Evolutionary conservation across 306 rosid species (phyloP).

Genomic region (Leucaena leucocephala): DNA sequence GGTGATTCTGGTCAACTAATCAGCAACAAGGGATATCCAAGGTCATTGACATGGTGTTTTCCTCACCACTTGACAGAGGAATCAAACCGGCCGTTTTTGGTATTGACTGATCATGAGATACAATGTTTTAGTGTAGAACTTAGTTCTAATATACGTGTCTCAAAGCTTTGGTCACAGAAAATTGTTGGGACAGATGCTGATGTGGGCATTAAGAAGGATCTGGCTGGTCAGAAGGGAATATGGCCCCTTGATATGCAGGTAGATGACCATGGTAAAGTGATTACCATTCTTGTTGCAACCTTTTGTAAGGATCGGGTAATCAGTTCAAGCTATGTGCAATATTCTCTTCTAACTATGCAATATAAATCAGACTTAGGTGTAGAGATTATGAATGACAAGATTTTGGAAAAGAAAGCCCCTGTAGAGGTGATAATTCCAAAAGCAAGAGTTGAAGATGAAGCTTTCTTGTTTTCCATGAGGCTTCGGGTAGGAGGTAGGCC

Average conservation of each 20-base stretch:
- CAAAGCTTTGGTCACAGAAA: conserved; percentile 86
- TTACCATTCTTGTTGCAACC: conserved; percentile 83
- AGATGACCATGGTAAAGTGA: conserved; percentile 72
- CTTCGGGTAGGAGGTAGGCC: conserved; percentile 92
- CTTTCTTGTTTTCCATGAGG: conserved; percentile 88
- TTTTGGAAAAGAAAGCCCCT: conserved; percentile 86
- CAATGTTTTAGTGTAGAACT: conserved; percentile 67
- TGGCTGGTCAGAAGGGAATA: conserved; percentile 93
- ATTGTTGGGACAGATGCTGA: conserved; percentile 86
- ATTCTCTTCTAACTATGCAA: conserved; percentile 91
- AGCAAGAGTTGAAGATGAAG: conserved; percentile 87
- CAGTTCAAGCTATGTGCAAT: conserved; percentile 92
- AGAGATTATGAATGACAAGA: conserved; percentile 53
- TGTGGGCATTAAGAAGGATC: conserved; percentile 82
- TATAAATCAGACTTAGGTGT: conserved; percentile 62
- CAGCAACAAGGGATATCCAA: conserved; percentile 78
- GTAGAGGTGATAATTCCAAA: conserved; percentile 92
- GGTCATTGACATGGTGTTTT: conserved; percentile 83
- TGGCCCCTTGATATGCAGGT: conserved; percentile 93
- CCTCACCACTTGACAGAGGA: conserved; percentile 51
- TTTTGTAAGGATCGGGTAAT: conserved; percentile 85
- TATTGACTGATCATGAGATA: conserved; percentile 80
- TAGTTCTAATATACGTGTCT: conserved; percentile 57
- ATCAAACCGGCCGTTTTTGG: conserved; percentile 57
- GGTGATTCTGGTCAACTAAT: conserved; percentile 53